Percentiles rank a stretch among this genome's conserved stretches.
Evolutionary conservation across 805 yeast species (phyloP).

Genomic region (Sugiyamaella lignohabitans): DNA sequence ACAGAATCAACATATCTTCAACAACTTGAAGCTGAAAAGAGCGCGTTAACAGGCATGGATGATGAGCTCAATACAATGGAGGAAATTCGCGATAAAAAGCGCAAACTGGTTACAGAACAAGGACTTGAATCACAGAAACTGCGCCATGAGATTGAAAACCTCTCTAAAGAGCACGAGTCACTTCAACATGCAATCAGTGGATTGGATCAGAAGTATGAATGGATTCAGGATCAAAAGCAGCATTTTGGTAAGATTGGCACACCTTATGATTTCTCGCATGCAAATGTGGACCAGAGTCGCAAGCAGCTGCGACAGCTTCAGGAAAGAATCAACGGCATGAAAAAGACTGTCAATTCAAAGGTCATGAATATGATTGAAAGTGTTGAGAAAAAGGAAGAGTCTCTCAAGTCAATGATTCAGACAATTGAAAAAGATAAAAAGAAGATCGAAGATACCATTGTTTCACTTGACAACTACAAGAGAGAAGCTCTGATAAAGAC

Average conservation of each 20-base stretch:
- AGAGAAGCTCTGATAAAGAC: slow-evolving; percentile 75
- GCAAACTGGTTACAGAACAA: slow-evolving; percentile 24
- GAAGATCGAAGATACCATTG: slow-evolving; percentile 83
- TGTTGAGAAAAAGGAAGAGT: slow-evolving; percentile 78
- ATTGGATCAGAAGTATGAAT: slow-evolving; percentile 51
- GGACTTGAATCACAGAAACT: slow-evolving; percentile 25
- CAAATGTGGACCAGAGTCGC: slow-evolving; percentile 54
- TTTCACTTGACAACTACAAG: slow-evolving; percentile 77
- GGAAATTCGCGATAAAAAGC: slow-evolving; percentile 21
- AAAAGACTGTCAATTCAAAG: slow-evolving; percentile 73
- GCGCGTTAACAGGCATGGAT: slow-evolving; percentile 57
- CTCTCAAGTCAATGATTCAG: slow-evolving; percentile 70
- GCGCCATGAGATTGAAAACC: slow-evolving; percentile 27
- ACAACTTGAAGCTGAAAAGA: slow-evolving; percentile 45
- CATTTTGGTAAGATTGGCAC: slow-evolving; percentile 31
- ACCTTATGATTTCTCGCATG: slow-evolving; percentile 27
- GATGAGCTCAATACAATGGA: slow-evolving; percentile 61
- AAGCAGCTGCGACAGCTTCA: slow-evolving; percentile 50
- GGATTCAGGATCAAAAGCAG: slow-evolving; percentile 65
- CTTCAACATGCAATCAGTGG: slow-evolving; percentile 35
- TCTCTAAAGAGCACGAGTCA: slow-evolving; percentile 16
- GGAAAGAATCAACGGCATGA: slow-evolving; percentile 61
- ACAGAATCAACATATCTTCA: slow-evolving; percentile 27
- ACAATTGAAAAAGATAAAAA: slow-evolving; percentile 85
- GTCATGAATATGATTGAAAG: slow-evolving; percentile 89